phyloP scores from a whole-genome alignment of 2,329 filamentous ascomycete genomes.

The Zymoseptoria tritici region DNA sequence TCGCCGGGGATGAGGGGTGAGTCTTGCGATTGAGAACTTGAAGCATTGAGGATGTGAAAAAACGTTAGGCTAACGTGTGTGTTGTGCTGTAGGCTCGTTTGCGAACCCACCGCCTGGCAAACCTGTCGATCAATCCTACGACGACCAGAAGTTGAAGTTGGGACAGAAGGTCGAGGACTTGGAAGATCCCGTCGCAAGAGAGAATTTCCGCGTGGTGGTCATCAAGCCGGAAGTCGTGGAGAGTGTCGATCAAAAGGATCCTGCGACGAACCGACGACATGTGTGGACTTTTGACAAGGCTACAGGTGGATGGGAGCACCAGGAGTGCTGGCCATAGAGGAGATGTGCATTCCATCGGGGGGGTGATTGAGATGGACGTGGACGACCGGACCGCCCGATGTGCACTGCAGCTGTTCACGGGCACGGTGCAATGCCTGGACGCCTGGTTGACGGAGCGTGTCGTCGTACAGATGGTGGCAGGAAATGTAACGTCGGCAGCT shows the following conservation, averaged over 20 bases:
- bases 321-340: constrained; percentile 58
- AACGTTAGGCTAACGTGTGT: neutral
- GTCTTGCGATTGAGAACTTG: constrained; percentile 10
- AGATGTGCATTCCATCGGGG: neutral
- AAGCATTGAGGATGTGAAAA: too few species aligned
- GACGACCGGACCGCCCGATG: neutral
- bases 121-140: constrained; percentile 38
- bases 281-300: constrained; percentile 55
- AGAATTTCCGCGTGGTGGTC: constrained; percentile 78
- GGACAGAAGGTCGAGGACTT: constrained; percentile 63
- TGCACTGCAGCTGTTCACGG: neutral
- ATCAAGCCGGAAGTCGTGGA: constrained; percentile 78
- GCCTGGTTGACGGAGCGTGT: neutral
- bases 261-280: constrained; percentile 56
- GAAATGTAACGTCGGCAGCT: neutral
- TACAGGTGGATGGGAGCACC: constrained; percentile 55
- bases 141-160: constrained; percentile 38
- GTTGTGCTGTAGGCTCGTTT: constrained; percentile 49
- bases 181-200: constrained; percentile 61
- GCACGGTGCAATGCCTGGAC: neutral
- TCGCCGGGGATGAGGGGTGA: constrained; percentile 68
- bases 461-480: neutral
- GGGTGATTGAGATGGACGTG: neutral
- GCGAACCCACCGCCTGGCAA: constrained; percentile 48
- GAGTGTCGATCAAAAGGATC: constrained; percentile 61